phyloP scores from a whole-genome alignment of 148 eudicot genomes.

The Hydrangea macrophylla region DNA sequence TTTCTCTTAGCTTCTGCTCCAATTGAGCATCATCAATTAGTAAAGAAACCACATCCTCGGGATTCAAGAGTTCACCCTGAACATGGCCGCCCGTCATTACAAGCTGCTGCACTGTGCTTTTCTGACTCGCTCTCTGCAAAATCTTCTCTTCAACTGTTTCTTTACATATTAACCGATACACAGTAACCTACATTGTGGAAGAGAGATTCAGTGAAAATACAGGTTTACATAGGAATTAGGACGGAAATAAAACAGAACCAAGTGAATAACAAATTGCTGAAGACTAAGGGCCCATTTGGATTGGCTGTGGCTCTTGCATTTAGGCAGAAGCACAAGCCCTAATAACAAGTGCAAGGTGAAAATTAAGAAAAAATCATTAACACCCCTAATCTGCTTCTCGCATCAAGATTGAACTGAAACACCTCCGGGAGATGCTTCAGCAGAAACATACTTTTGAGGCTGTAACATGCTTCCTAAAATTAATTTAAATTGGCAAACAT shows the following conservation, averaged over 20 bases:
- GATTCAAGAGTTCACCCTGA: slow-evolving; percentile 93
- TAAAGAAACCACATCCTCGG: slow-evolving; percentile 94
- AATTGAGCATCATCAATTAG: slow-evolving; percentile 89
- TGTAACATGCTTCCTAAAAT: no score
- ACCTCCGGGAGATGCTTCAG: no score
- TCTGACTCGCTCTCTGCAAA: slow-evolving; percentile 93
- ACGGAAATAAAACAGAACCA: background rate
- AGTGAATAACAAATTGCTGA: background rate
- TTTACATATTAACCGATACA: slow-evolving; percentile 90
- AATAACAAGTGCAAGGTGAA: no score
- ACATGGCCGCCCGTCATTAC: slow-evolving; percentile 99
- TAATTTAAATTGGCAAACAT: no score
- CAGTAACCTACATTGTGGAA: slow-evolving; percentile 65
- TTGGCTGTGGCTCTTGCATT: no score
- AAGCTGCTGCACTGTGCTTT: slow-evolving; percentile 94
- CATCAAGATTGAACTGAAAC: no score
- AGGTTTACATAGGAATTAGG: background rate
- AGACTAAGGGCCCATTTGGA: no score
- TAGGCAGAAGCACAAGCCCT: no score
- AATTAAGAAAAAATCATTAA: no score
- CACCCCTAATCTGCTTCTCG: no score
- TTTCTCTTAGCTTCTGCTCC: slow-evolving; percentile 88
- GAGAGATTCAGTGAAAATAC: background rate
- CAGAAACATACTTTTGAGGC: no score
- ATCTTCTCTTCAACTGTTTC: slow-evolving; percentile 98